phyloP scores from a whole-genome alignment of 2,329 filamentous ascomycete species.

The Monilinia vaccinii-corymbosi region DNA sequence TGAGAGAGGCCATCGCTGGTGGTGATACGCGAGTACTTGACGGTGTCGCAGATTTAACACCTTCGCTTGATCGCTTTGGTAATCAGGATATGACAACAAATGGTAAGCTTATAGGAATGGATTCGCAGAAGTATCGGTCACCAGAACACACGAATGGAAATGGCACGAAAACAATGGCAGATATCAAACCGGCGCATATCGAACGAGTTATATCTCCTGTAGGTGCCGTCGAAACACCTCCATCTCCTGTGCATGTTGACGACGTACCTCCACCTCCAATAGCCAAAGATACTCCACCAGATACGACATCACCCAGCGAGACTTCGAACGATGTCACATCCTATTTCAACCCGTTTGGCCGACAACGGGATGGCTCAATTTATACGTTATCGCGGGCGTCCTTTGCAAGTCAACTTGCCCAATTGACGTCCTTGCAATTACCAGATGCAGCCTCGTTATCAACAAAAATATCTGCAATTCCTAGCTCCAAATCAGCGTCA shows the following conservation, averaged over 20 bases:
- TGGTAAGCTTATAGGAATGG: slow-evolving; percentile 47
- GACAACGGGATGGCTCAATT: slow-evolving; percentile 71
- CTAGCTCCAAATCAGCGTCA: slow-evolving; percentile 75
- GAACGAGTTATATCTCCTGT: slow-evolving; percentile 37
- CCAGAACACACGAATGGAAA: slow-evolving; percentile 62
- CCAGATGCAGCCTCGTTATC: slow-evolving; percentile 79
- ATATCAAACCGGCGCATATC: slow-evolving; percentile 49
- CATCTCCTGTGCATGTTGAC: slow-evolving; percentile 33
- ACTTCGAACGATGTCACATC: slow-evolving; percentile 25
- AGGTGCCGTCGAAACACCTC: slow-evolving; percentile 25
- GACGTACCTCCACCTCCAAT: slow-evolving; percentile 33
- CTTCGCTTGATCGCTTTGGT: slow-evolving; percentile 20
- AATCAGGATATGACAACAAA: slow-evolving; percentile 24
- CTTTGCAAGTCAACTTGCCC: slow-evolving; percentile 86
- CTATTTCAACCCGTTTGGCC: slow-evolving; percentile 59
- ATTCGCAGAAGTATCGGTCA: slow-evolving; percentile 65
- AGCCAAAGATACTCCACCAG: slow-evolving; percentile 43
- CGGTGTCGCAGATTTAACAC: slow-evolving; percentile 19
- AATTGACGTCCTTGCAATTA: slow-evolving; percentile 81
- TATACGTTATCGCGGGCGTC: slow-evolving; percentile 89
- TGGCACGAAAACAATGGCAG: slow-evolving; percentile 53
- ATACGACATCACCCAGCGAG: slow-evolving; percentile 31
- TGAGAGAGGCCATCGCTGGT: slow-evolving; percentile 18
- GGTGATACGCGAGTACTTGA: slow-evolving; percentile 23
- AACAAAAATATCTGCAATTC: slow-evolving; percentile 73